Percentiles rank a stretch among this genome's conserved stretches.
Evolutionary conservation across 371 early-diverging fungal species (phyloP).

Genomic region (Fennellomyces sp.): DNA sequence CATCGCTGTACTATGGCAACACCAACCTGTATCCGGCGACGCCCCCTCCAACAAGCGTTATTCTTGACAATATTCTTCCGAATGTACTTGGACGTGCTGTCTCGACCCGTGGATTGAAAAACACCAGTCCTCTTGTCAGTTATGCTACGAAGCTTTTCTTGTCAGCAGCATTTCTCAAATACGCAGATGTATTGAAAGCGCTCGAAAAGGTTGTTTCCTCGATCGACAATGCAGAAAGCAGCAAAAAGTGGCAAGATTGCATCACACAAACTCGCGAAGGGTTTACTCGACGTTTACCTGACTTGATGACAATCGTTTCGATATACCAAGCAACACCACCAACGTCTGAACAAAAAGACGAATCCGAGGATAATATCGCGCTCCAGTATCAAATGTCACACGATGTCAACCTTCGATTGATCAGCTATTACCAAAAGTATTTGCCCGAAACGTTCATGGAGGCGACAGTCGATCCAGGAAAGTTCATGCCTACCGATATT

Average conservation of each 20-base stretch:
- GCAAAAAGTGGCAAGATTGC: constrained; percentile 37
- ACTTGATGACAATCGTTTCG: constrained; percentile 65
- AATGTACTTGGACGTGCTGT: constrained; percentile 56
- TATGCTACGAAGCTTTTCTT: constrained; percentile 67
- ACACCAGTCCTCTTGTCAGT: constrained; percentile 67
- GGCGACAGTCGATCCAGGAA: constrained; percentile 73
- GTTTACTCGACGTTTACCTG: constrained; percentile 73
- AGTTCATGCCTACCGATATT: constrained; percentile 74
- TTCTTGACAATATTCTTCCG: constrained; percentile 78
- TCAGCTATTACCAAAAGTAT: constrained; percentile 70
- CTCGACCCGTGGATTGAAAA: constrained; percentile 68
- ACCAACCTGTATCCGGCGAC: constrained; percentile 54
- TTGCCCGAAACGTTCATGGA: constrained; percentile 70
- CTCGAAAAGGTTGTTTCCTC: constrained; percentile 33
- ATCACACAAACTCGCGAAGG: constrained; percentile 54
- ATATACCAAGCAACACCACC: constrained; percentile 13
- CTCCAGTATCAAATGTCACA: constrained; percentile 55
- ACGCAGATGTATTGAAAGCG: constrained; percentile 44
- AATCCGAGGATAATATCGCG: constrained; percentile 24
- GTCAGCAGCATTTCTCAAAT: constrained; percentile 66
- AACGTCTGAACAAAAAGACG: constrained; percentile 24
- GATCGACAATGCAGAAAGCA: constrained; percentile 14
- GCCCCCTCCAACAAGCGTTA: constrained; percentile 59
- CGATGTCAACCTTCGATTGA: constrained; percentile 59
- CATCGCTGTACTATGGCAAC: constrained; percentile 55